Evolutionary conservation across 495 filamentous ascomycete species (phyloP).

Genomic region (Trichocladium uniseriatum): DNA sequence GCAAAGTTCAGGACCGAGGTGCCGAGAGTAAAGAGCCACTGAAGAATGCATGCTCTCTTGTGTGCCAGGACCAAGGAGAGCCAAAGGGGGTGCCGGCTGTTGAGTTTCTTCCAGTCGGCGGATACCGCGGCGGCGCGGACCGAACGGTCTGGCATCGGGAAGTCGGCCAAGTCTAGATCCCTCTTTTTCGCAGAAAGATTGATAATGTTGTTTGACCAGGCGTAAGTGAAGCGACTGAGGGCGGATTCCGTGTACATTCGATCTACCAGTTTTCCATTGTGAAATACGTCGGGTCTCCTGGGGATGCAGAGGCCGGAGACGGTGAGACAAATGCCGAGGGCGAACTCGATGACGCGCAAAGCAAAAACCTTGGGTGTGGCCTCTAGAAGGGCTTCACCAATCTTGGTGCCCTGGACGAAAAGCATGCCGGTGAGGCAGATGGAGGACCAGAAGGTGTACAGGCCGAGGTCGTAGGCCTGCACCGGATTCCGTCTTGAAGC

Average conservation of each 20-base stretch:
- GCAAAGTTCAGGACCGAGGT: slow-evolving; percentile 52
- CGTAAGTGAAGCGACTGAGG: slow-evolving; percentile 52
- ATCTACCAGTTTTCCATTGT: slow-evolving; percentile 52
- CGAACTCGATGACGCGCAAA: slow-evolving; percentile 33
- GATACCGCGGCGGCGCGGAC: slow-evolving; percentile 41
- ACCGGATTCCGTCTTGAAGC: slow-evolving; percentile 36
- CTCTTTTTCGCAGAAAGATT: slow-evolving; percentile 44
- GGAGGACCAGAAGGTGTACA: slow-evolving; percentile 37
- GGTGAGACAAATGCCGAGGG: slow-evolving; percentile 25
- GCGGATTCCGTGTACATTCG: slow-evolving; percentile 51
- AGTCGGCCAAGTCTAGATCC: slow-evolving; percentile 48
- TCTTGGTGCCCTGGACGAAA: slow-evolving; percentile 30
- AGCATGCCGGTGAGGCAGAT: slow-evolving; percentile 30
- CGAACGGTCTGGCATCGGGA: slow-evolving; percentile 46
- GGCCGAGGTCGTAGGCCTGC: slow-evolving; percentile 38
- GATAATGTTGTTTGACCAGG: slow-evolving; percentile 51
- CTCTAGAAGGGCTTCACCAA: slow-evolving; percentile 24
- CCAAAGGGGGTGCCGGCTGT: slow-evolving; percentile 49
- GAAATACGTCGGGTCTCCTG: slow-evolving; percentile 58
- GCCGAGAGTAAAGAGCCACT: slow-evolving; percentile 45
- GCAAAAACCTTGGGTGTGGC: slow-evolving; percentile 17
- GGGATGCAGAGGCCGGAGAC: slow-evolving; percentile 44
- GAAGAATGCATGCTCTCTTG: slow-evolving; percentile 42
- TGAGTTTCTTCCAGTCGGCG: slow-evolving; percentile 42
- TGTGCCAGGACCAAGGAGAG: slow-evolving; percentile 49